phyloP scores from a whole-genome alignment of 768 basidiomycete genomes.

The Cystobasidium onofrii region DNA sequence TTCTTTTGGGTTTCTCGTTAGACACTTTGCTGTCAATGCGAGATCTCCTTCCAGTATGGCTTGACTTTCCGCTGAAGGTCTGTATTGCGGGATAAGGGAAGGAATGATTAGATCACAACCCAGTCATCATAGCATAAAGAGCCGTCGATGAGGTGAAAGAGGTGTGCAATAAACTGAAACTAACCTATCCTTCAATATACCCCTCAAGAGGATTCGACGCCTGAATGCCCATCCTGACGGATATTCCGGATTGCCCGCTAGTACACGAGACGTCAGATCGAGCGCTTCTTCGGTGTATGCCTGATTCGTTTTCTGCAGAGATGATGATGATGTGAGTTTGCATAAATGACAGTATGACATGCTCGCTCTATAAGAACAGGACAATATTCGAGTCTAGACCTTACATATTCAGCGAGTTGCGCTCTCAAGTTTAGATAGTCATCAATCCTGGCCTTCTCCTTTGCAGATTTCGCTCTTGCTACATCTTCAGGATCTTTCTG shows the following conservation, averaged over 20 bases:
- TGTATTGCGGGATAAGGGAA: constrained; percentile 46
- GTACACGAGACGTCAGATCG: constrained; percentile 63
- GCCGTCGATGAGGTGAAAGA: background rate
- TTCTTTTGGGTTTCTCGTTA: constrained; percentile 82
- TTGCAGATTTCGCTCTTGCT: background rate
- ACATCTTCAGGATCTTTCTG: background rate
- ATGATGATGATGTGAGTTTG: too few species aligned
- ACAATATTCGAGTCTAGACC: too few species aligned
- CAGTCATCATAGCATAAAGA: background rate
- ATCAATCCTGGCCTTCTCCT: background rate
- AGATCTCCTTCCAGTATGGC: constrained; percentile 64
- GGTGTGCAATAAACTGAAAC: constrained; percentile 33
- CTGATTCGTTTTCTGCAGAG: background rate
- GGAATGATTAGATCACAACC: background rate
- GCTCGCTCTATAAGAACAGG: too few species aligned
- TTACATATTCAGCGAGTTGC: background rate
- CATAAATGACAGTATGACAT: background rate
- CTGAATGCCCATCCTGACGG: constrained; percentile 96
- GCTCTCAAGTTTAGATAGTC: background rate
- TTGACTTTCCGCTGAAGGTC: constrained; percentile 58
- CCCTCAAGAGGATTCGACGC: constrained; percentile 63
- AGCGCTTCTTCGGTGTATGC: constrained; percentile 45
- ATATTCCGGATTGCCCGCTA: constrained; percentile 85
- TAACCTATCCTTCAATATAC: constrained; percentile 63
- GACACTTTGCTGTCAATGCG: constrained; percentile 65